Evolutionary conservation across 2,329 filamentous ascomycete species (phyloP).

Genomic region (Penicillium expansum): DNA sequence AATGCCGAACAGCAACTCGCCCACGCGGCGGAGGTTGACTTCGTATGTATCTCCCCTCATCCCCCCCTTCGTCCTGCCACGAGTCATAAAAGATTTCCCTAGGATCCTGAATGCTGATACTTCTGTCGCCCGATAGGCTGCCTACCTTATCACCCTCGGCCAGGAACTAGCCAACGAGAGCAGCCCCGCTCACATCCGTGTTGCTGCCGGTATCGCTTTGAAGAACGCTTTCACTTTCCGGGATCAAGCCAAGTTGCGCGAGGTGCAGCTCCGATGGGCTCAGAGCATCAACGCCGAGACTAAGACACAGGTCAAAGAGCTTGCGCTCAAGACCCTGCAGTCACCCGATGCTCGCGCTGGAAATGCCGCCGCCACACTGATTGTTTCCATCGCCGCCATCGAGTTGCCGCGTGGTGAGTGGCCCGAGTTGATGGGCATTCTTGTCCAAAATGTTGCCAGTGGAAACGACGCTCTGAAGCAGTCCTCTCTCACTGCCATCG

Average conservation of each 20-base stretch:
- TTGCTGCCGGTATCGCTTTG: conserved; percentile 89
- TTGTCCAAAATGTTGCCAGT: conserved; percentile 89
- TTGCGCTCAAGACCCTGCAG: conserved; percentile 81
- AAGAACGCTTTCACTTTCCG: conserved; percentile 98
- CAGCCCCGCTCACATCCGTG: conserved; percentile 78
- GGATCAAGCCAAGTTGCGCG: conserved; percentile 80
- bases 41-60: conserved; percentile 60
- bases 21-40: conserved; percentile 91
- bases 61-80: conserved; percentile 31
- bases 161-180: conserved; percentile 91
- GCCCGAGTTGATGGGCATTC: conserved; percentile 80
- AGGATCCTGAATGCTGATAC: conserved; percentile 25
- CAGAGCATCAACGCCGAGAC: conserved; percentile 75
- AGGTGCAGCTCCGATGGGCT: conserved; percentile 92
- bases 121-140: conserved; percentile 59
- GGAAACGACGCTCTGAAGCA: conserved; percentile 89
- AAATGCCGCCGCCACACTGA: conserved; percentile 87
- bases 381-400: conserved; percentile 90
- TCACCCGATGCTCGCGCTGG: conserved; percentile 80
- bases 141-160: conserved; percentile 89
- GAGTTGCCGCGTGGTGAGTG: conserved; percentile 92
- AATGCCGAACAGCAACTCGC: conserved; percentile 91
- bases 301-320: conserved; percentile 82
- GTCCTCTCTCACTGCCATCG: conserved; percentile 90
- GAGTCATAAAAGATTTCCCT: conserved; percentile 1